Percentiles rank a stretch among this genome's conserved stretches.
phyloP scores from a whole-genome alignment of 257 asterid genomes.

The Solanum raphanifolium region DNA sequence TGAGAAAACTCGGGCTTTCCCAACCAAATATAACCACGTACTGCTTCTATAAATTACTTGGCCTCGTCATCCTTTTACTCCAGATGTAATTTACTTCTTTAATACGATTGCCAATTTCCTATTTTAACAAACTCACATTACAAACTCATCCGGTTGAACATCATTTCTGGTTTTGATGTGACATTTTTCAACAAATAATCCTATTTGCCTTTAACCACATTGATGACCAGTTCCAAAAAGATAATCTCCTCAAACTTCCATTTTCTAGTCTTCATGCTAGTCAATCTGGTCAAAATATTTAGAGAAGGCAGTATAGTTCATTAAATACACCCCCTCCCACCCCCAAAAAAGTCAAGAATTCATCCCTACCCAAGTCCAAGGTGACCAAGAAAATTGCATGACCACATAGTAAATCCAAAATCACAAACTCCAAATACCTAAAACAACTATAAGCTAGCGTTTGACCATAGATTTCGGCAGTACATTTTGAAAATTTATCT shows the following conservation, averaged over 20 bases:
- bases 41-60: not conserved
- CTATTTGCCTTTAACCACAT: not conserved
- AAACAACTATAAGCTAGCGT: not conserved
- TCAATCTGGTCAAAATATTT: not conserved
- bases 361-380: not conserved
- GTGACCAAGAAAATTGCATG: not conserved
- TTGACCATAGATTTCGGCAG: not conserved
- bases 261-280: not conserved
- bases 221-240: not conserved
- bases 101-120: not conserved
- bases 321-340: not conserved
- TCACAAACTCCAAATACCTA: not conserved
- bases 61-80: not conserved
- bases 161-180: not conserved
- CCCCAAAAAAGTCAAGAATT: not conserved
- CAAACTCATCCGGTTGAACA: not conserved
- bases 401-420: not conserved
- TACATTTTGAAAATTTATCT: not conserved
- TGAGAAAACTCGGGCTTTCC: not conserved
- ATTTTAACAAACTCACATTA: not conserved
- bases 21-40: not conserved
- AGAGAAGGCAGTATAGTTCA: not conserved
- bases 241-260: not conserved
- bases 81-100: not conserved
- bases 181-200: not conserved